A percentile compares a stretch with the other conserved stretches of the same genome.
phyloP scores from a whole-genome alignment of 2,329 filamentous ascomycete species.

The Cytospora mali region DNA sequence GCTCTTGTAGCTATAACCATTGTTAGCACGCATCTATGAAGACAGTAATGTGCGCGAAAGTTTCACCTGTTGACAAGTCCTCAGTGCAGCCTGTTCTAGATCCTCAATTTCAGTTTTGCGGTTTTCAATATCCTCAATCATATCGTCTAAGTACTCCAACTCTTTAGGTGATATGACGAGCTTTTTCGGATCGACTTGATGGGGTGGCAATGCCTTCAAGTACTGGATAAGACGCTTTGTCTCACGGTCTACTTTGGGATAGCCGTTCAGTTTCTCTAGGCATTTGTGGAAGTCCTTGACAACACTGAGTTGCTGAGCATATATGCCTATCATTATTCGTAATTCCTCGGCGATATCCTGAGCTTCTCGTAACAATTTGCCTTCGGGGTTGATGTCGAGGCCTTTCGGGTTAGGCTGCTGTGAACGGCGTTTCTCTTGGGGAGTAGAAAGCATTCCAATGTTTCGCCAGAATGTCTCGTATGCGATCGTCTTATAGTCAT shows the following conservation, averaged over 20 bases:
- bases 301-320: conserved; percentile 12
- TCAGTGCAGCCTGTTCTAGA: conserved; percentile 8
- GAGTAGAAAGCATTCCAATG: background rate
- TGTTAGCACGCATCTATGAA: background rate
- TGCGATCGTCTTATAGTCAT: background rate
- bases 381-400: conserved; percentile 19
- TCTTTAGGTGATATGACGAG: background rate
- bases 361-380: conserved; percentile 10
- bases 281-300: conserved; percentile 16
- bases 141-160: conserved; percentile 5
- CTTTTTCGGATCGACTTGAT: background rate
- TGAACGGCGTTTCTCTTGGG: background rate
- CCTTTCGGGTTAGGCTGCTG: conserved; percentile 3
- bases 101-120: conserved; percentile 14
- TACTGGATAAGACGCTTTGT: background rate
- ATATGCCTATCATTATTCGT: conserved; percentile 20
- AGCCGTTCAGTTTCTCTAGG: background rate
- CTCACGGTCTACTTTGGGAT: background rate
- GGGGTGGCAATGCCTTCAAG: background rate
- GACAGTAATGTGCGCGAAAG: background rate
- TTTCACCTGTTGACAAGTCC: conserved; percentile 15
- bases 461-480: conserved; percentile 5
- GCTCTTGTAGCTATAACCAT: conserved; percentile 5
- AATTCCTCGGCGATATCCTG: conserved; percentile 23
- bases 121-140: conserved; percentile 10